These are phyloP conservation scores for Cladobotryum mycophilum DNA, from an alignment of 2,329 filamentous ascomycete genomes.

Conservation along the genomic window DNA sequence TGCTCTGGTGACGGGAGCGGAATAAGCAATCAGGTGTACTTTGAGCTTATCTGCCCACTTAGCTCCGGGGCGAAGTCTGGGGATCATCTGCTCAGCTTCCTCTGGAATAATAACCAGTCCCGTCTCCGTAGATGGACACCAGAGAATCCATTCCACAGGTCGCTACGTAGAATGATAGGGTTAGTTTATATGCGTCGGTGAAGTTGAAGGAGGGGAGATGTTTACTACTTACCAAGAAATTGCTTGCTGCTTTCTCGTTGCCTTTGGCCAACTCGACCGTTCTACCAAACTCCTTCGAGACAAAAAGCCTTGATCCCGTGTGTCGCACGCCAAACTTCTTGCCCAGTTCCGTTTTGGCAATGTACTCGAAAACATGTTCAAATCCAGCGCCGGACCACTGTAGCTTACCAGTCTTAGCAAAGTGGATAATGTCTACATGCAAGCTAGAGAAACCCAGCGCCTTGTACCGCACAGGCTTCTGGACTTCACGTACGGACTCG, in stretches of 20 bases:
- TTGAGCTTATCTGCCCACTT: not conserved
- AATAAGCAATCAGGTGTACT: slow-evolving; percentile 49
- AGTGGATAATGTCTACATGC: slow-evolving; percentile 38
- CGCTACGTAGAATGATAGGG: slow-evolving; percentile 22
- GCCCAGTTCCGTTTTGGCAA: slow-evolving; percentile 31
- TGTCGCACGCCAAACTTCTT: slow-evolving; percentile 21
- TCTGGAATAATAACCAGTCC: slow-evolving; percentile 57
- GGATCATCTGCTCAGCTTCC: slow-evolving; percentile 52
- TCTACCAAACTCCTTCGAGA: slow-evolving; percentile 24
- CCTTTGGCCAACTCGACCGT: slow-evolving; percentile 5
- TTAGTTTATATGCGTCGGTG: too few relatives aligned
- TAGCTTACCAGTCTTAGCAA: slow-evolving; percentile 37
- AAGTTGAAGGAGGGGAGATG: too few relatives aligned
- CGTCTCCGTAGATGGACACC: slow-evolving; percentile 38
- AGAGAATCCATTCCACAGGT: slow-evolving; percentile 57
- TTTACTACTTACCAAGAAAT: slow-evolving; percentile 14
- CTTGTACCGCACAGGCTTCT: slow-evolving; percentile 37
- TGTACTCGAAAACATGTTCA: slow-evolving; percentile 32
- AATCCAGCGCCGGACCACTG: not conserved
- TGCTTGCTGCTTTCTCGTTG: not conserved
- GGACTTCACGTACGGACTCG: slow-evolving; percentile 48
- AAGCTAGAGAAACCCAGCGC: slow-evolving; percentile 40
- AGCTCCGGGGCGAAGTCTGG: slow-evolving; percentile 27
- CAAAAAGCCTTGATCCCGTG: slow-evolving; percentile 23
- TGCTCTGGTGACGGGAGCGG: slow-evolving; percentile 51